A percentile compares a stretch with the other conserved stretches of the same genome.
phyloP scores from a whole-genome alignment of 2,329 filamentous ascomycete species.

The Helminthosporium solani region DNA sequence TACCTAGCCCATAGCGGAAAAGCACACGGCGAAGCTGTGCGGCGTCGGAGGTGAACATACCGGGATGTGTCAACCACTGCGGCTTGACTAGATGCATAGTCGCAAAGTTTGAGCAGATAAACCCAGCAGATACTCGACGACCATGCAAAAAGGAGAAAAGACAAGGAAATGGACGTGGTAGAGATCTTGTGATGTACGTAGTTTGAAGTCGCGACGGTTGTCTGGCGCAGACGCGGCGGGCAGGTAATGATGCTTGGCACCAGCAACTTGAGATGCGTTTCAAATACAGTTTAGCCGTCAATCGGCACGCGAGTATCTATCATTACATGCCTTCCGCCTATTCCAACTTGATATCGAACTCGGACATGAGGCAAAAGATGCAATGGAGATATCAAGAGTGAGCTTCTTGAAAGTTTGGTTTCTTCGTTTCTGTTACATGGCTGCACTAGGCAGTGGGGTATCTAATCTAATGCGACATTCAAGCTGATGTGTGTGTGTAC shows the following conservation, averaged over 20 bases:
- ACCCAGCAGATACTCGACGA: constrained; percentile 29
- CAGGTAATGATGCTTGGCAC: constrained; percentile 27
- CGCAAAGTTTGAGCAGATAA: constrained; percentile 19
- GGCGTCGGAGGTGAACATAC: constrained; percentile 48
- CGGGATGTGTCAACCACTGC: constrained; percentile 92
- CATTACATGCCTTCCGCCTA: background rate
- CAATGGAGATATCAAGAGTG: background rate
- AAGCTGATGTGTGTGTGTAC: too few relatives aligned
- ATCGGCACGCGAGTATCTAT: constrained; percentile 15
- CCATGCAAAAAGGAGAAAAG: constrained; percentile 17
- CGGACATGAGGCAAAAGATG: background rate
- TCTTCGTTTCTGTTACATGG: background rate
- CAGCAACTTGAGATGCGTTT: constrained; percentile 26
- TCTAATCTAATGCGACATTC: background rate
- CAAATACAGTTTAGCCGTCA: constrained; percentile 35
- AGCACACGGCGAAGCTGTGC: constrained; percentile 4
- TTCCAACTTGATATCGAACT: too few relatives aligned
- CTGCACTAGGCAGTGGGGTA: background rate
- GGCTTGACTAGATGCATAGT: constrained; percentile 76
- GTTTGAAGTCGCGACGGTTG: constrained; percentile 29
- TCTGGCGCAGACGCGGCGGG: constrained; percentile 34
- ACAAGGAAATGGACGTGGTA: constrained; percentile 3
- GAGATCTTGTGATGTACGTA: constrained; percentile 20
- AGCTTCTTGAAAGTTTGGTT: background rate
- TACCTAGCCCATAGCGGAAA: constrained; percentile 6